phyloP scores from a whole-genome alignment of 2,329 filamentous ascomycete genomes.

The Colletotrichum eleusines region DNA sequence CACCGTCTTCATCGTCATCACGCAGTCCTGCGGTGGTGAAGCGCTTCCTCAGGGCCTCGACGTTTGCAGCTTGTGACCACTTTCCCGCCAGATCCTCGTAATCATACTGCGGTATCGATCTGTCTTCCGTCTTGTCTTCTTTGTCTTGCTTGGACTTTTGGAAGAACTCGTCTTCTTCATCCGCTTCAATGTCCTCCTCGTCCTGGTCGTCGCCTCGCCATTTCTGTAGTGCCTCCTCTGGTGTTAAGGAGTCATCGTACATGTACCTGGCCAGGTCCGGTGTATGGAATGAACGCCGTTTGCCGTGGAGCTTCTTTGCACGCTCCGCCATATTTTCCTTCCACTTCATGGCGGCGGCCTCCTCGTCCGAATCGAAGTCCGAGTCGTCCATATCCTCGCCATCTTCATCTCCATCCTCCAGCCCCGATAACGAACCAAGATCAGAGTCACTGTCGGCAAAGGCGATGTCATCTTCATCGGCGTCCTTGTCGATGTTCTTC shows the following conservation, averaged over 20 bases:
- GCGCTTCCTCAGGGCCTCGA: slow-evolving; percentile 78
- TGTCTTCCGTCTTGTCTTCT: slow-evolving; percentile 82
- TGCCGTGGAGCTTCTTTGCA: slow-evolving; percentile 77
- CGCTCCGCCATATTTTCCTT: slow-evolving; percentile 87
- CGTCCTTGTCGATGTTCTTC: slow-evolving; percentile 63
- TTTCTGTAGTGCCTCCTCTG: slow-evolving; percentile 78
- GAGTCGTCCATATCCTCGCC: slow-evolving; percentile 61
- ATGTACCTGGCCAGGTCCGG: slow-evolving; percentile 87
- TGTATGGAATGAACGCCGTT: slow-evolving; percentile 79
- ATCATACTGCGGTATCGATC: slow-evolving; percentile 82
- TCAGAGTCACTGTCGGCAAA: slow-evolving; percentile 99
- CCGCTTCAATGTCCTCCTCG: slow-evolving; percentile 67
- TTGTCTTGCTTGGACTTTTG: slow-evolving; percentile 72
- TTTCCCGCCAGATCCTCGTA: slow-evolving; percentile 85
- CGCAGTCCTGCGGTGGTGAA: slow-evolving; percentile 78
- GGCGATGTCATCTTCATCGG: slow-evolving; percentile 77
- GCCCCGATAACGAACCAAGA: slow-evolving; percentile 83
- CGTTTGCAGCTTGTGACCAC: slow-evolving; percentile 83
- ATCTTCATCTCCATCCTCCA: slow-evolving; percentile 60
- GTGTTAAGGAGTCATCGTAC: slow-evolving; percentile 84
- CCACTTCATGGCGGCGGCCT: slow-evolving; percentile 83
- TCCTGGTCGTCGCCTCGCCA: slow-evolving; percentile 80
- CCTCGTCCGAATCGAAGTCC: slow-evolving; percentile 72
- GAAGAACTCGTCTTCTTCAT: slow-evolving; percentile 74
- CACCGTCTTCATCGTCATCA: slow-evolving; percentile 54